A percentile compares a stretch with the other conserved stretches of the same genome.
Evolutionary conservation across 2,329 filamentous ascomycete species (phyloP).

Genomic region (Calonectria hongkongensis): DNA sequence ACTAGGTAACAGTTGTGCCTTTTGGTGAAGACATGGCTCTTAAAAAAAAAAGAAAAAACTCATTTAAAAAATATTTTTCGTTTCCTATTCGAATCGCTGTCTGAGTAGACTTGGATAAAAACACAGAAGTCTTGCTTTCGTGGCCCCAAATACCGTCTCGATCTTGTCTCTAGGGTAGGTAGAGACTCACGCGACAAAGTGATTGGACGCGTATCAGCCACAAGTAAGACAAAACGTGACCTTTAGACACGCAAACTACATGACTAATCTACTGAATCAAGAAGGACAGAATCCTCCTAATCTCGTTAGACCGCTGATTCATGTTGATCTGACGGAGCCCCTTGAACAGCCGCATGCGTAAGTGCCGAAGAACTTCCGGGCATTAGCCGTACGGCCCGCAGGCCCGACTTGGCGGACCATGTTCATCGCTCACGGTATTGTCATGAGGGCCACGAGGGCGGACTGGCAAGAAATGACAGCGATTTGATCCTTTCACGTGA

Average conservation of each 20-base stretch:
- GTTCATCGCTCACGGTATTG: background rate
- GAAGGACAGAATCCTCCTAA: background rate
- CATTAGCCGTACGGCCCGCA: conserved; percentile 22
- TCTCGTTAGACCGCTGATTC: background rate
- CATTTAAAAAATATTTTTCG: too few species aligned
- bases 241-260: background rate
- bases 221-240: background rate
- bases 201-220: background rate
- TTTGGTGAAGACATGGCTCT: too few species aligned
- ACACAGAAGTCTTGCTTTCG: background rate
- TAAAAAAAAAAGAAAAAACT: too few species aligned
- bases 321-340: background rate
- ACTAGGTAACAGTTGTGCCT: too few species aligned
- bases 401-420: conserved; percentile 11
- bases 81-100: background rate
- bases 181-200: background rate
- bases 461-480: background rate
- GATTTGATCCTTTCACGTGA: conserved; percentile 1
- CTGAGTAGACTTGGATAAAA: too few species aligned
- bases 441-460: background rate
- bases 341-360: background rate
- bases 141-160: too few species aligned
- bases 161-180: background rate
- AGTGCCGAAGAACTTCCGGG: conserved; percentile 12
- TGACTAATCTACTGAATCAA: background rate